These are phyloP conservation scores for Calcarisporium arbuscula DNA, from an alignment of 2,329 filamentous ascomycete species.

Conservation along the genomic window DNA sequence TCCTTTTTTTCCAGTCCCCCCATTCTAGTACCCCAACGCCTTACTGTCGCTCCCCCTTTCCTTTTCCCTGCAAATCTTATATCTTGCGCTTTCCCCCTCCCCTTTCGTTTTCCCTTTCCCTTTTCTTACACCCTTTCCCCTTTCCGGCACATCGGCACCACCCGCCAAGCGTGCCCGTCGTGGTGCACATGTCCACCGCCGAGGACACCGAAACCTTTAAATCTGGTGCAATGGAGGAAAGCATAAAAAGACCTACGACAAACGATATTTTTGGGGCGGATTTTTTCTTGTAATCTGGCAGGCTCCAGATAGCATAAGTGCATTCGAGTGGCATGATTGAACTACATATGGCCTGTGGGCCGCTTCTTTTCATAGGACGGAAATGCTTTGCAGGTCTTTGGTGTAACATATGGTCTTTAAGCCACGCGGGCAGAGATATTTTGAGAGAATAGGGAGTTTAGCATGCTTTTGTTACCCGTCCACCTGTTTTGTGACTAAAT, in stretches of 20 bases:
- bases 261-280: slow-evolving; percentile 10
- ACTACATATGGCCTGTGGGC: slow-evolving; percentile 26
- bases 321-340: slow-evolving; percentile 24
- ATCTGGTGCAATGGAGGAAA: slow-evolving; percentile 7
- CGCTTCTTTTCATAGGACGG: slow-evolving; percentile 26
- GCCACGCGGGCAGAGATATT: slow-evolving; percentile 21
- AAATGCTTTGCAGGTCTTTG: slow-evolving; percentile 24
- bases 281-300: slow-evolving; percentile 24
- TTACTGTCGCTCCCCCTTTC: too few species aligned
- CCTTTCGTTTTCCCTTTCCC: too few species aligned
- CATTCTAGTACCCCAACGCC: too few species aligned
- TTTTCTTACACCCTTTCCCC: too few species aligned
- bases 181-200: slow-evolving; percentile 29
- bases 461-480: too few species aligned
- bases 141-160: too few species aligned
- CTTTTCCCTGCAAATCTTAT: too few species aligned
- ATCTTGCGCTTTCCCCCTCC: too few species aligned
- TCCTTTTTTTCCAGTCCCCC: too few species aligned
- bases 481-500: too few species aligned
- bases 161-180: slow-evolving; percentile 22
- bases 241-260: slow-evolving; percentile 10
- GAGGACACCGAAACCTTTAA: slow-evolving; percentile 26
- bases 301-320: slow-evolving; percentile 24
- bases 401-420: slow-evolving; percentile 25
- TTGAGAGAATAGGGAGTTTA: too few species aligned